Evolutionary conservation across 2,329 filamentous ascomycete species (phyloP).

Genomic region (Clonostachys sp.): DNA sequence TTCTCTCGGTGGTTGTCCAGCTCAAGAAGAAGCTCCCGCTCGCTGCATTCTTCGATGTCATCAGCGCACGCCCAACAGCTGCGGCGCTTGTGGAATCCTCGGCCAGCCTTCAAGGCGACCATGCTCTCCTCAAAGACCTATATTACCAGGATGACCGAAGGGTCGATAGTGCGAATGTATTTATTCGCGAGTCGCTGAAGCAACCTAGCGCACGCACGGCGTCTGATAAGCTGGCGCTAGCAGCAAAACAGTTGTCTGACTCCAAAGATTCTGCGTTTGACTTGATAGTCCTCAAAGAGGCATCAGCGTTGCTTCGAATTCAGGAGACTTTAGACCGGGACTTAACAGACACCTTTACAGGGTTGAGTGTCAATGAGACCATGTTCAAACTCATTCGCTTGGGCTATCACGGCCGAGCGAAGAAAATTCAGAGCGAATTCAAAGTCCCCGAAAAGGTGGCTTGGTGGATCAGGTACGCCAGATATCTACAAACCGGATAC

Average conservation of each 20-base stretch:
- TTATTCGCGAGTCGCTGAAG: conserved; percentile 76
- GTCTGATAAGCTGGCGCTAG: conserved; percentile 83
- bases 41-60: conserved; percentile 86
- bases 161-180: conserved; percentile 81
- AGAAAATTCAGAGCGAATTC: conserved; percentile 87
- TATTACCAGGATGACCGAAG: conserved; percentile 97
- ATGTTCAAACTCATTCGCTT: conserved; percentile 81
- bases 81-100: conserved; percentile 86
- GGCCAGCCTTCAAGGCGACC: conserved; percentile 65
- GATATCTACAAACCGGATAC: background rate
- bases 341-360: conserved; percentile 70
- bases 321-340: conserved; percentile 88
- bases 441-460: conserved; percentile 86
- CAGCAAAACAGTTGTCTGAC: conserved; percentile 77
- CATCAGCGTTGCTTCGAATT: conserved; percentile 72
- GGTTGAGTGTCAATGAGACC: conserved; percentile 85
- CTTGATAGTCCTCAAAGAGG: conserved; percentile 72
- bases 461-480: conserved; percentile 70
- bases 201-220: conserved; percentile 67
- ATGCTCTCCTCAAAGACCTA: conserved; percentile 83
- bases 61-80: conserved; percentile 80
- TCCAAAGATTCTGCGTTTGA: conserved; percentile 76
- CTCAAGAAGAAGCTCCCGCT: conserved; percentile 87
- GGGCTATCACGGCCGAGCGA: conserved; percentile 79
- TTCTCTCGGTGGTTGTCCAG: conserved; percentile 83